Percentiles rank a stretch among this genome's conserved stretches.
Evolutionary conservation across 371 early-diverging fungal species (phyloP).

Genomic region (Mucor irregularis): DNA sequence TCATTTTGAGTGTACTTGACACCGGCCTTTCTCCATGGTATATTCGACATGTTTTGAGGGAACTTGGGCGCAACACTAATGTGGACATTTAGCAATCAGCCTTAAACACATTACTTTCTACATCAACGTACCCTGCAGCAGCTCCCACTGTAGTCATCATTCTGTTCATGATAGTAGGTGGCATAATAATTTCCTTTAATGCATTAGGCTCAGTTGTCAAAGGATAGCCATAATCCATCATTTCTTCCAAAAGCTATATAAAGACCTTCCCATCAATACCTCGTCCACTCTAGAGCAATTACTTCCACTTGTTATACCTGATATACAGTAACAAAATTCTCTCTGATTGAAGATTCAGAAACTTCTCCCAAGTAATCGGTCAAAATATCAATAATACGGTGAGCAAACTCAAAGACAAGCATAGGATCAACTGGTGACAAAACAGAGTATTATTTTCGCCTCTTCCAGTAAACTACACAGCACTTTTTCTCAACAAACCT

Average conservation of each 20-base stretch:
- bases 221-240: slow-evolving; percentile 90
- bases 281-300: neutral
- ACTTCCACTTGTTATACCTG: slow-evolving; percentile 49
- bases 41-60: slow-evolving; percentile 63
- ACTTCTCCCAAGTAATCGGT: slow-evolving; percentile 81
- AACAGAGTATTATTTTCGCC: neutral
- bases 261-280: neutral
- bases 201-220: slow-evolving; percentile 86
- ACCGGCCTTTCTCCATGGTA: slow-evolving; percentile 89
- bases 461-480: no score
- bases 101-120: neutral
- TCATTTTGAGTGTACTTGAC: slow-evolving; percentile 91
- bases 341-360: slow-evolving; percentile 81
- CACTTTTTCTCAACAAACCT: slow-evolving; percentile 55
- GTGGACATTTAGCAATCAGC: neutral
- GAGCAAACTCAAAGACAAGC: slow-evolving; percentile 84
- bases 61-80: slow-evolving; percentile 48
- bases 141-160: slow-evolving; percentile 86
- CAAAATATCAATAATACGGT: slow-evolving; percentile 79
- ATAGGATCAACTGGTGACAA: slow-evolving; percentile 77
- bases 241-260: slow-evolving; percentile 80
- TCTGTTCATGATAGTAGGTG: slow-evolving; percentile 82
- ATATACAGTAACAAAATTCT: slow-evolving; percentile 92
- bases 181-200: slow-evolving; percentile 83
- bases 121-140: slow-evolving; percentile 50